These are phyloP conservation scores for Termitomyces sp. DNA, from an alignment of 768 basidiomycete genomes.

Conservation along the genomic window DNA sequence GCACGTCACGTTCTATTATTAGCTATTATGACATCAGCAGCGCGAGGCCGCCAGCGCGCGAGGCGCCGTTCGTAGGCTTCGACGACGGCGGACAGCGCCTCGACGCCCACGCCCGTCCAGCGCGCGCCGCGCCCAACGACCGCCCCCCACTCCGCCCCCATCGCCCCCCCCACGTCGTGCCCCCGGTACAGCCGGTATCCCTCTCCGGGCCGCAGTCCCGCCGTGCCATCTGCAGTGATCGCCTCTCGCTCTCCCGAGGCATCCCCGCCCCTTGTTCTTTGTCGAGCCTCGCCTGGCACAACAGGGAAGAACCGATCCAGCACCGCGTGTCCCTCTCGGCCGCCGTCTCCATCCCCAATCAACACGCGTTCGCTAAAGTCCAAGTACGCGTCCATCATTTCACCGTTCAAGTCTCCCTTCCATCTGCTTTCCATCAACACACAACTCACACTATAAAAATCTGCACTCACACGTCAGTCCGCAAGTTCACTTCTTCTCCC, in stretches of 20 bases:
- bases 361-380: slow-evolving; percentile 57
- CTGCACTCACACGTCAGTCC: slow-evolving; percentile 38
- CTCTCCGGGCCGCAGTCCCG: slow-evolving; percentile 45
- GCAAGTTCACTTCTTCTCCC: slow-evolving; percentile 34
- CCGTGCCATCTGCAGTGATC: slow-evolving; percentile 3
- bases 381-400: slow-evolving; percentile 58
- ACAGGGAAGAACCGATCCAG: slow-evolving; percentile 39
- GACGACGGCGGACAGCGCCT: slow-evolving; percentile 49
- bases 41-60: slow-evolving; percentile 28
- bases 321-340: slow-evolving; percentile 16
- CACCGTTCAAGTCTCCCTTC: slow-evolving; percentile 44
- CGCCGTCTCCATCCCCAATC: slow-evolving; percentile 24
- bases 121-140: slow-evolving; percentile 47
- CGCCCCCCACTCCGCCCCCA: slow-evolving; percentile 43
- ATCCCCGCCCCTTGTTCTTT: neutral
- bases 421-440: slow-evolving; percentile 32
- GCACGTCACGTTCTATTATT: slow-evolving; percentile 8
- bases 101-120: slow-evolving; percentile 50
- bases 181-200: slow-evolving; percentile 57
- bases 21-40: slow-evolving; percentile 6
- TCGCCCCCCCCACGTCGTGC: slow-evolving; percentile 58
- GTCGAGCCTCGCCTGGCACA: slow-evolving; percentile 4
- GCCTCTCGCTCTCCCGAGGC: slow-evolving; percentile 6
- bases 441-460: neutral
- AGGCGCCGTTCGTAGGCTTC: slow-evolving; percentile 65